These are phyloP conservation scores for Passiflora organensis DNA, from an alignment of 345 rosid species.

Conservation along the genomic window DNA sequence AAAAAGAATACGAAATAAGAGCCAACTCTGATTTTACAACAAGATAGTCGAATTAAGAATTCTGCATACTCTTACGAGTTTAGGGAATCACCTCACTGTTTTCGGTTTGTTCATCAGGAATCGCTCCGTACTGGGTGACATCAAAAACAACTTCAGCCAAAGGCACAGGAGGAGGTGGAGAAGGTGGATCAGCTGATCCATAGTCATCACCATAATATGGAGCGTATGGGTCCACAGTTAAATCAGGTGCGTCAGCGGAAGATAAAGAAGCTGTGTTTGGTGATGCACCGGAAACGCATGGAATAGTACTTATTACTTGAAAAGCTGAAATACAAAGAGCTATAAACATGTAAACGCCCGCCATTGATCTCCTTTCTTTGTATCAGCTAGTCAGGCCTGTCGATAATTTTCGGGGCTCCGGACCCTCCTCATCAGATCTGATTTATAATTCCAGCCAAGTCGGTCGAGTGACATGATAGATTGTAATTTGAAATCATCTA, in stretches of 20 bases:
- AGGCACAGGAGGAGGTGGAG: not conserved
- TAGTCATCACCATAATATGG: not conserved
- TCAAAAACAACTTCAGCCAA: conserved; percentile 19
- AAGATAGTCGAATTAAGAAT: not conserved
- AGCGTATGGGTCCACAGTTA: not conserved
- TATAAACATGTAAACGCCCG: conserved; percentile 1
- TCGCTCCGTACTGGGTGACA: conserved; percentile 39
- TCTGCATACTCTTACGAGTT: not conserved
- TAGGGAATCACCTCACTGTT: conserved; percentile 20
- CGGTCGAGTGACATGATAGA: no score
- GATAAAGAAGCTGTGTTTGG: not conserved
- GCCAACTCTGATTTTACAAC: not conserved
- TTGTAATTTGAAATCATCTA: no score
- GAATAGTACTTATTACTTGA: not conserved
- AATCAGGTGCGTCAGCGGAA: not conserved
- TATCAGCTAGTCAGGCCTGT: not conserved
- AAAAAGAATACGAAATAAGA: conserved; percentile 11
- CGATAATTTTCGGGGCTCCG: no score
- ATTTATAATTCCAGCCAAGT: no score
- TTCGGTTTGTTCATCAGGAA: conserved; percentile 30
- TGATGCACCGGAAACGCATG: not conserved
- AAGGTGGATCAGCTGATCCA: conserved; percentile 5
- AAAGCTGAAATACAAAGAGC: not conserved
- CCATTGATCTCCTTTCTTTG: not conserved
- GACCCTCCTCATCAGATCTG: no score